Evolutionary conservation across 2,329 filamentous ascomycete genomes (phyloP).

Genomic region (Simplicillium sp.): DNA sequence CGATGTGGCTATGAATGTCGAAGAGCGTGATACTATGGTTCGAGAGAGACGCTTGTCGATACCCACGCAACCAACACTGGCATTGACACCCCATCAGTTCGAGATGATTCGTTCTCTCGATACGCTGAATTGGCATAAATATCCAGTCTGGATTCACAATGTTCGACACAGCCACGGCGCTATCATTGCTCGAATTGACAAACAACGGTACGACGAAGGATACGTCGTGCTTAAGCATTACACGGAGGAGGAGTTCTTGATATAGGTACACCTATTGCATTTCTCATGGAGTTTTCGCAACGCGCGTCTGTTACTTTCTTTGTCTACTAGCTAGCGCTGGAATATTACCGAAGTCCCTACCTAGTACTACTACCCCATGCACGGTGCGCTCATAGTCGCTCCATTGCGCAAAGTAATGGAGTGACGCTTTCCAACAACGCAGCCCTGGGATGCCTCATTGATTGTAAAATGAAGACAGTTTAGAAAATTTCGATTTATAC

Average conservation of each 20-base stretch:
- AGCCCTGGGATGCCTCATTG: too few relatives aligned
- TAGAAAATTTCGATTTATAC: too few relatives aligned
- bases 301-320: background rate
- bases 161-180: slow-evolving; percentile 78
- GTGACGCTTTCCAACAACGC: too few relatives aligned
- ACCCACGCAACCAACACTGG: slow-evolving; percentile 57
- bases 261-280: slow-evolving; percentile 9
- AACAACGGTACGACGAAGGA: slow-evolving; percentile 63
- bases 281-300: too few relatives aligned
- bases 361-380: too few relatives aligned
- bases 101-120: slow-evolving; percentile 74
- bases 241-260: slow-evolving; percentile 61
- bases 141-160: slow-evolving; percentile 66
- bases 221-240: slow-evolving; percentile 72
- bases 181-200: slow-evolving; percentile 71
- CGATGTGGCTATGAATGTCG: slow-evolving; percentile 20
- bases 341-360: too few relatives aligned
- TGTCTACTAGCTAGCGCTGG: too few relatives aligned
- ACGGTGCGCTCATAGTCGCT: too few relatives aligned
- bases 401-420: too few relatives aligned
- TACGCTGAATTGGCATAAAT: slow-evolving; percentile 52
- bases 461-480: too few relatives aligned
- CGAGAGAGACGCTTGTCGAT: slow-evolving; percentile 30
- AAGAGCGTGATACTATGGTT: slow-evolving; percentile 30
- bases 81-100: slow-evolving; percentile 72